Base-by-base conservation (phyloP, 148 eudicot genomes). In the Amaranthus cruentus region DNA sequence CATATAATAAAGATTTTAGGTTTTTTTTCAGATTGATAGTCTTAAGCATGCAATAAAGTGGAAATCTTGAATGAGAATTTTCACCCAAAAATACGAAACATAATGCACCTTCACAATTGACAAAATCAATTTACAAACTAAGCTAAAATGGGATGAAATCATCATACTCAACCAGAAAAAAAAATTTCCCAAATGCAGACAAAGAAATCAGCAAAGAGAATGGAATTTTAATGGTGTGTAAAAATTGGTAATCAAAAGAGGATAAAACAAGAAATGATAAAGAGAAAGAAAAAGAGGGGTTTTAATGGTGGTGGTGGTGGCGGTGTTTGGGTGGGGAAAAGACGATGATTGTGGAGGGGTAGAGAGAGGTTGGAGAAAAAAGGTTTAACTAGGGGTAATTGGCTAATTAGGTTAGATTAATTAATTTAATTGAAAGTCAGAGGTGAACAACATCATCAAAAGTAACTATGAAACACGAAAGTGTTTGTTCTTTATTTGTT, bases 151-250 rank as follows among this genome's bases (percentile, higher is more conserved):
- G 18, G 4, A 21, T 15, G 43, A 59, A 4, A 59, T 59, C 9
- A 59, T 18, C 18, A 5, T 15, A 18, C 3, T 59, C 18, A 18
- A 18, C 18, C 14, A 57, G 21, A 57, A 57, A 69, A 15, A 7
- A 2, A 62, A 65, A 43, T 53, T 14, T 13, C 9, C 12, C 14
- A 72, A 78, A 78, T 14, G 61, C 48, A 56, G 48, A 62, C 70
- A 69, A 3, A 63, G 63, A 43, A 59, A 3, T 59, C 42, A 7
- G 14, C 49, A 3, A 6, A 12, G 55, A 18, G 18, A 18, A 18
- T 4, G 48, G 9, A 28, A 58, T 14, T 57, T 46, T n/a, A 46
- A 7, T 28, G 63, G 63, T 18, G 18, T 18, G 18, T 3, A 59
- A 2, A 55, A 4, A 56, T 44, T 15, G 9, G 6, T 55, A 18